Base-by-base conservation (phyloP, 768 basidiomycete species). In the Mycena amicta region DNA sequence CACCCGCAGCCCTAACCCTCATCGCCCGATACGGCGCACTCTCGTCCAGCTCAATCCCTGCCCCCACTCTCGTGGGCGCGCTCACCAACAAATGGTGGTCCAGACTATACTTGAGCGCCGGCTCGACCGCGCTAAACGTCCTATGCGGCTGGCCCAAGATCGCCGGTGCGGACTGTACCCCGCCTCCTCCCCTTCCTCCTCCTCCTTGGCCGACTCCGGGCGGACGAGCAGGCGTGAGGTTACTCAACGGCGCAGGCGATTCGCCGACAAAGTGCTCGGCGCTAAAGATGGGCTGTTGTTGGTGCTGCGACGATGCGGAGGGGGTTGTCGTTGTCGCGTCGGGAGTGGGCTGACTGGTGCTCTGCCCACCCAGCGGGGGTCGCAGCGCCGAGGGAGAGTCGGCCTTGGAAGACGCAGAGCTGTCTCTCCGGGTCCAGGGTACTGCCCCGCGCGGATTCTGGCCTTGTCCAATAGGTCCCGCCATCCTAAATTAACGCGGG, bases 401-500 rank as follows among this genome's bases (percentile, higher is more conserved):
- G n/a, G n/a, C n/a, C n/a, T n/a, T n/a, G n/a, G n/a, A n/a, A n/a
- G n/a, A n/a, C n/a, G n/a, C n/a, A n/a, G n/a, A n/a, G n/a, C n/a
- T n/a, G n/a, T n/a, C n/a, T n/a, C n/a, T n/a, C n/a, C 43, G 12
- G 80, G 72, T 3, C 80, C 73, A 5, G 85, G 33, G 33, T n/a
- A n/a, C n/a, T n/a, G n/a, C n/a, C n/a, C n/a, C n/a, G n/a, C n/a
- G n/a, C n/a, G n/a, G 33, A 37, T 37, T 37, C 33, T 37, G 33
- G 18, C 77, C 74, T 53, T 84, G 80, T 12, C 77, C 73, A 30
- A 93, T 80, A 6, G 85, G 82, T 5, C 90, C 83, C 11, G 78
- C 72, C 92, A 94, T 93, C 67, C 91, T 91, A 66, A n/a, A n/a
- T n/a, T n/a, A n/a, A n/a, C n/a, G n/a, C n/a, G n/a, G n/a, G n/a